A percentile compares a stretch with the other conserved stretches of the same genome.
Evolutionary conservation across 140 eudicot species (phyloP).

Genomic region (Stevia rebaudiana): DNA sequence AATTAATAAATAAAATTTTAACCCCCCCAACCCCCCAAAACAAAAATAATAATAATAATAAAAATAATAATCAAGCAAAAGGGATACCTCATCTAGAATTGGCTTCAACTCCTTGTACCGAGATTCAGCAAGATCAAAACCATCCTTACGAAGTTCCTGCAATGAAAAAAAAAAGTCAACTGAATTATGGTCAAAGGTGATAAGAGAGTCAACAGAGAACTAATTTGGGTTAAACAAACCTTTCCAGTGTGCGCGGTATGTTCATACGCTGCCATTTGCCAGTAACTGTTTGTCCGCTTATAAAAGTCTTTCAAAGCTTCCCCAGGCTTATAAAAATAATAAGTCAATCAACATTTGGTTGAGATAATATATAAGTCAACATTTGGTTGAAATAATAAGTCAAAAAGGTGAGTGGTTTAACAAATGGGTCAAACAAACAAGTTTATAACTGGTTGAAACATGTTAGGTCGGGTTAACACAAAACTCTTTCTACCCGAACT

Average conservation of each 20-base stretch:
- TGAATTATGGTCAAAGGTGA: conserved; percentile 5
- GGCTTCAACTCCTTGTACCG: conserved; percentile 95
- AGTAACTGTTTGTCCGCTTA: conserved; percentile 87
- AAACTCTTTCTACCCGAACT: neutral
- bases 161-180: conserved; percentile 12
- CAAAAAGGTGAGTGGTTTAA: neutral
- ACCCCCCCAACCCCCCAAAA: neutral
- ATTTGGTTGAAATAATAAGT: neutral
- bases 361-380: neutral
- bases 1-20: no score
- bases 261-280: conserved; percentile 99
- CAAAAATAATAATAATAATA: neutral
- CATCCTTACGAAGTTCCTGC: conserved; percentile 98
- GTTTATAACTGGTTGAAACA: neutral
- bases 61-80: conserved; percentile 1
- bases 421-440: neutral
- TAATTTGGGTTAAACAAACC: conserved; percentile 35
- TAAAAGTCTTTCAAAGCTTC: conserved; percentile 90
- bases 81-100: conserved; percentile 82
- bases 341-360: conserved; percentile 7
- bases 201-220: conserved; percentile 5
- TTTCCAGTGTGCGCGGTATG: conserved; percentile 99
- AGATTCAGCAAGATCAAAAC: conserved; percentile 93
- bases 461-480: neutral
- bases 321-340: conserved; percentile 69